Evolutionary conservation across 2,329 filamentous ascomycete species (phyloP).

Genomic region (Sarocladiaceae sp.): DNA sequence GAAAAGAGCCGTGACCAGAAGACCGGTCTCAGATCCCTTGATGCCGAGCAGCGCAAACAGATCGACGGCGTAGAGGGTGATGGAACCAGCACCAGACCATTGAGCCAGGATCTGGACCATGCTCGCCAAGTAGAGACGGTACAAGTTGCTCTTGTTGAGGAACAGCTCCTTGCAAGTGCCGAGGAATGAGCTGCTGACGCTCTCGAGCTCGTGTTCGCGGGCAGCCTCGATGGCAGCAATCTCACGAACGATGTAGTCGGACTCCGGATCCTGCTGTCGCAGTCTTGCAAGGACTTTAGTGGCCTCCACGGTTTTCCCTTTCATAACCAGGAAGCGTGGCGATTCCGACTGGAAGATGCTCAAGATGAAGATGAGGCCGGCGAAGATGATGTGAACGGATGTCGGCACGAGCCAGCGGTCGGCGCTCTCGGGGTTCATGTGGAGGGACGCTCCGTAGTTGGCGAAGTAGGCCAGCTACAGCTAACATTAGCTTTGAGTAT

Average conservation of each 20-base stretch:
- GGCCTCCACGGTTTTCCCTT: slow-evolving; percentile 27
- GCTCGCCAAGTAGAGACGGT: slow-evolving; percentile 62
- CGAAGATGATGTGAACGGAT: slow-evolving; percentile 55
- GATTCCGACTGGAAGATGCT: slow-evolving; percentile 16
- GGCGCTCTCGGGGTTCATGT: slow-evolving; percentile 27
- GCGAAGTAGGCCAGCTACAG: slow-evolving; percentile 64
- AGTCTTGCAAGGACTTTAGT: slow-evolving; percentile 30
- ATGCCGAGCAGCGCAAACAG: slow-evolving; percentile 69
- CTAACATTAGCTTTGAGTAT: no score
- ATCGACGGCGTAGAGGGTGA: slow-evolving; percentile 70
- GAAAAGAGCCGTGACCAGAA: slow-evolving; percentile 70
- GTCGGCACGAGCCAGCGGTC: slow-evolving; percentile 45
- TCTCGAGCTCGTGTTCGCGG: slow-evolving; percentile 65
- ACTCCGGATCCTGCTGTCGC: slow-evolving; percentile 29
- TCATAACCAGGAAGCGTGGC: slow-evolving; percentile 24
- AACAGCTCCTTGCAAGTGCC: slow-evolving; percentile 66
- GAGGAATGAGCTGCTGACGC: slow-evolving; percentile 58
- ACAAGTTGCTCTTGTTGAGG: slow-evolving; percentile 60
- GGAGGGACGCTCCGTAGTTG: slow-evolving; percentile 45
- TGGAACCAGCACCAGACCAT: slow-evolving; percentile 66
- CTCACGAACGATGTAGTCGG: slow-evolving; percentile 42
- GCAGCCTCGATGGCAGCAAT: slow-evolving; percentile 58
- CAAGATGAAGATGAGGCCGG: slow-evolving; percentile 15
- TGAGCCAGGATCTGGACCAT: slow-evolving; percentile 67
- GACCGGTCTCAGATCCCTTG: slow-evolving; percentile 58